Evolutionary conservation across 495 filamentous ascomycete genomes (phyloP).

Genomic region (Trichoderma parareesei): DNA sequence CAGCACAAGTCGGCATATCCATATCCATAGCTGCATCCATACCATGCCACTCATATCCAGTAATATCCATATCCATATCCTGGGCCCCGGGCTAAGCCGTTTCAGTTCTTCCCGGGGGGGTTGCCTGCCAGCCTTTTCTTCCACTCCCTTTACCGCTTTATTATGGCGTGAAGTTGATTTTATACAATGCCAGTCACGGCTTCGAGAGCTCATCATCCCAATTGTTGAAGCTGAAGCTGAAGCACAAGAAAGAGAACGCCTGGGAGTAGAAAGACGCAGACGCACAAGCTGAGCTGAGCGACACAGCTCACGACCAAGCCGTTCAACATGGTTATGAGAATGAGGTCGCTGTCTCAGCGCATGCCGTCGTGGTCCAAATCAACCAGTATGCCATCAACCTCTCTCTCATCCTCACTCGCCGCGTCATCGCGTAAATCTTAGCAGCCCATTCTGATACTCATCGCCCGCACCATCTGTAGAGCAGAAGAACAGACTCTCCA

Average conservation of each 20-base stretch:
- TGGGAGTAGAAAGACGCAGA: too few species aligned
- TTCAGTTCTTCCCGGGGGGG: not conserved
- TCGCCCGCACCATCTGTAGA: not conserved
- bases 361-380: slow-evolving; percentile 4
- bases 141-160: not conserved
- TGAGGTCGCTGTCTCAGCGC: slow-evolving; percentile 3
- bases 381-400: not conserved
- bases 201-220: not conserved
- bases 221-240: too few species aligned
- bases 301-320: not conserved
- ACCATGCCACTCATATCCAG: too few species aligned
- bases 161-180: not conserved
- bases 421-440: not conserved
- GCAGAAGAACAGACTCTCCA: not conserved
- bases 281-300: too few species aligned
- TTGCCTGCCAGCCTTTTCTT: not conserved
- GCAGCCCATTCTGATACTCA: not conserved
- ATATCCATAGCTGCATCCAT: too few species aligned
- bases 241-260: too few species aligned
- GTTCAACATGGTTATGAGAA: slow-evolving; percentile 5
- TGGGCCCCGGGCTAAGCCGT: not conserved
- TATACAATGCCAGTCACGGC: slow-evolving; percentile 3
- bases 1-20: slow-evolving; percentile 6
- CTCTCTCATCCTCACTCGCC: not conserved
- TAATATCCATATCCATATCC: too few species aligned